These are phyloP conservation scores for Pilaira anomala DNA, from an alignment of 192 early-diverging fungal species.

Conservation along the genomic window DNA sequence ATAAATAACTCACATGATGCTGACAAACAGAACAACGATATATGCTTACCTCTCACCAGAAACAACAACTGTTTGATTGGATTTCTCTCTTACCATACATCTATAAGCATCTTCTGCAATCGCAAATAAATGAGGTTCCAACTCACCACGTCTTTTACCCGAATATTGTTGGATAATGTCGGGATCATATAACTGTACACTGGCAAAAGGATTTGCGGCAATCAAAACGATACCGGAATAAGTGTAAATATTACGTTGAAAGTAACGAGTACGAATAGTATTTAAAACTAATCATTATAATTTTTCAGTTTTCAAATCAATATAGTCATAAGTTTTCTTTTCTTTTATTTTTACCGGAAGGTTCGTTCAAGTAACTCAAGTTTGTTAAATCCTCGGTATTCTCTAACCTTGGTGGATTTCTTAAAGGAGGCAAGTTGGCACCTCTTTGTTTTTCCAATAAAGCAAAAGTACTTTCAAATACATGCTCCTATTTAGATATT, in stretches of 20 bases:
- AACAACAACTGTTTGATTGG: constrained; percentile 98
- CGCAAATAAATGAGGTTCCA: constrained; percentile 98
- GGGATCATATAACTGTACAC: constrained; percentile 82
- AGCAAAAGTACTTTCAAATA: constrained; percentile 67
- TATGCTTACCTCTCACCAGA: constrained; percentile 78
- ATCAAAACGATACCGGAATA: constrained; percentile 99
- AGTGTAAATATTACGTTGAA: constrained; percentile 94
- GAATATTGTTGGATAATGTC: constrained; percentile 93
- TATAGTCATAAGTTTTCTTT: not conserved
- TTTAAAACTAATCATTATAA: too few species aligned
- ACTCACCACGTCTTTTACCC: constrained; percentile 86
- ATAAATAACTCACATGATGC: not conserved
- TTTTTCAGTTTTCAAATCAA: too few species aligned
- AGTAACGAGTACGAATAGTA: constrained; percentile 89
- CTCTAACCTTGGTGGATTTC: constrained; percentile 89
- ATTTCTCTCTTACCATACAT: constrained; percentile 85
- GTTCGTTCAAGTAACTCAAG: constrained; percentile 94
- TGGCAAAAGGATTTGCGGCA: constrained; percentile 93
- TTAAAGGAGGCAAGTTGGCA: constrained; percentile 82
- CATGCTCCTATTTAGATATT: constrained; percentile 72
- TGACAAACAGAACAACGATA: not conserved
- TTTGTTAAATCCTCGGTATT: constrained; percentile 88
- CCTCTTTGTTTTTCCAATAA: constrained; percentile 66
- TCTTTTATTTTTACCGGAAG: constrained; percentile 46
- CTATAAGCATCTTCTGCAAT: constrained; percentile 98